These are phyloP conservation scores for Cryphonectria carpinicola DNA, from an alignment of 2,329 filamentous ascomycete species.

Conservation along the genomic window DNA sequence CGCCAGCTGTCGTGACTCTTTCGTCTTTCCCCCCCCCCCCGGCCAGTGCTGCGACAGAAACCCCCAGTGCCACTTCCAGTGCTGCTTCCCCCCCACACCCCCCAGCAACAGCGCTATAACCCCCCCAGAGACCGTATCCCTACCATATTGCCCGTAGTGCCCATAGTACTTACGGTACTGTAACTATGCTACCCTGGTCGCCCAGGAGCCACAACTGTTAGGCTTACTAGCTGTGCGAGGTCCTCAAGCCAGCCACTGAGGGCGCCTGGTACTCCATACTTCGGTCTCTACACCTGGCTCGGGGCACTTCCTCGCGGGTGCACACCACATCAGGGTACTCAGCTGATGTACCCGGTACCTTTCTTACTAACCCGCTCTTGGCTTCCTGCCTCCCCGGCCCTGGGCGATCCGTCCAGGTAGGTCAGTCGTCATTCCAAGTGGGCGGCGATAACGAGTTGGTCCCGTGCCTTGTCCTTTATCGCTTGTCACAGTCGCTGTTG, in stretches of 20 bases:
- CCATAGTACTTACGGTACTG: neutral
- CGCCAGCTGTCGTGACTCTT: conserved; percentile 10
- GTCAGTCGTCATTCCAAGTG: conserved; percentile 9
- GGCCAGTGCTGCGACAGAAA: neutral
- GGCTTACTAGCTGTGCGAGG: neutral
- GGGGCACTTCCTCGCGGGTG: neutral
- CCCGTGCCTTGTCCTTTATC: conserved; percentile 16
- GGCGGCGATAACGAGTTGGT: conserved; percentile 13
- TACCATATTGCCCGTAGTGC: too few species aligned
- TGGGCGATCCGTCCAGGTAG: conserved; percentile 6
- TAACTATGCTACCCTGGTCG: neutral
- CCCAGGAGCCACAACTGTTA: neutral
- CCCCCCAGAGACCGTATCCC: too few species aligned
- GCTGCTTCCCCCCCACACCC: too few species aligned
- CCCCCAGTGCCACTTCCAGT: neutral
- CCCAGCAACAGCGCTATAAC: too few species aligned
- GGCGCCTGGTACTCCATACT: neutral
- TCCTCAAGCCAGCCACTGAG: neutral
- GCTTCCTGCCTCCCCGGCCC: neutral
- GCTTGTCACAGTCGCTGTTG: conserved; percentile 8
- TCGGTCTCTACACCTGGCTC: conserved; percentile 1
- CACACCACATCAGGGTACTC: neutral
- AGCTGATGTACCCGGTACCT: conserved; percentile 4
- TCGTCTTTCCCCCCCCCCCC: neutral
- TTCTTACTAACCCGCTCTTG: neutral